Base-by-base conservation (phyloP, 495 filamentous ascomycete species). In the Lasiosphaeris hirsuta region DNA sequence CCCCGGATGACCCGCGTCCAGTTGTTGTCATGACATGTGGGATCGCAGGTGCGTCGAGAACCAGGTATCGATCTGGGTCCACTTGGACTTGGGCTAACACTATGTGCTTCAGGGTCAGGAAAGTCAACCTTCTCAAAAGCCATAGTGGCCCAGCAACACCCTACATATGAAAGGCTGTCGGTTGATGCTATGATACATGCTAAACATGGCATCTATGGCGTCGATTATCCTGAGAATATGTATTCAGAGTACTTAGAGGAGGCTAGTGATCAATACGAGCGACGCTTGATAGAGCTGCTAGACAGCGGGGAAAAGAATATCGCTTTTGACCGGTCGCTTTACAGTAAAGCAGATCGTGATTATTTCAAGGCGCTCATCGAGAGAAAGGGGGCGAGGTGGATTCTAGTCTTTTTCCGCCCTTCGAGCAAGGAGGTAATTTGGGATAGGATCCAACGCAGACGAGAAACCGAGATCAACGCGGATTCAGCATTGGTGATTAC, bases 401-500 rank as follows among this genome's bases (percentile, higher is more conserved):
- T 73, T 3, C 52, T 76, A 10, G 64, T 72, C 3, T 70, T 70
- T 55, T 54, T 74, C 9, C 54, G 62, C 7, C 57, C 66, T 4
- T 64, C 63, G 19, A 61, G 44, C 43, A 69, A 70, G 39, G 68
- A 69, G 11, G 56, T 73, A 14, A 45, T 70, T 8, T 69, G 69
- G 66, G 42, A 63, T 7, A 61, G 70, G 17, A 69, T 76, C 19
- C 34, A 44, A 18, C 61, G 52, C 7, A 68, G 73, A 23, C 66
- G 72, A 14, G 36, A 62, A n/a, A 50, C 38, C 5, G 59, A 61
- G 0, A 59, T 72, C 7, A 65, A 76, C 50, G 69, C 69, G 4
- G 69, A 77, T 46, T 75, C 61, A n/a, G 73, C 73, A 4, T 69
- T 66, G 23, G 58, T 61, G 8, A 71, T 77, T 2, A 72, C 70